phyloP scores from a whole-genome alignment of 1,284 basidiomycete species.

The Puccinia horiana region DNA sequence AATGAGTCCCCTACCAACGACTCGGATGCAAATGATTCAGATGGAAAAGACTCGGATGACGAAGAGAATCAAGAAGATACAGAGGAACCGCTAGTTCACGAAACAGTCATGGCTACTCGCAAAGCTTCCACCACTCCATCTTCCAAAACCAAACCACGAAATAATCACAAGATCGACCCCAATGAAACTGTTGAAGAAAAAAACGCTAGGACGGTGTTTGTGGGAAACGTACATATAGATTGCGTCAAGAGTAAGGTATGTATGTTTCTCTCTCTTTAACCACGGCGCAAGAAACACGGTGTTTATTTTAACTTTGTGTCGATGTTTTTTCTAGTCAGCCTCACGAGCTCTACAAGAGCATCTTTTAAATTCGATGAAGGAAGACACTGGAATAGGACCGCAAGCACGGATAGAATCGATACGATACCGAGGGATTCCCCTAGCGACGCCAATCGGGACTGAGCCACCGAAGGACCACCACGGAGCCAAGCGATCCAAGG shows the following conservation, averaged over 20 bases:
- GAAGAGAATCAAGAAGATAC: background rate
- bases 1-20: too few relatives aligned
- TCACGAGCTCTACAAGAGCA: constrained; percentile 23
- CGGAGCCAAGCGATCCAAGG: constrained; percentile 30
- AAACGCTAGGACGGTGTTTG: constrained; percentile 34
- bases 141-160: background rate
- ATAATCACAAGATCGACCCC: background rate
- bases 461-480: background rate
- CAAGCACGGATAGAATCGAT: constrained; percentile 31
- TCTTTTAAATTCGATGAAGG: constrained; percentile 37
- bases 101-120: background rate
- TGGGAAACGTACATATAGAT: constrained; percentile 44
- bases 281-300: background rate
- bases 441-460: constrained; percentile 36
- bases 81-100: background rate
- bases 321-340: constrained; percentile 4
- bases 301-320: background rate
- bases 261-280: background rate
- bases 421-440: constrained; percentile 37
- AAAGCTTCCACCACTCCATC: background rate
- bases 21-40: too few relatives aligned
- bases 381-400: background rate
- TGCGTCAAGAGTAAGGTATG: constrained; percentile 36
- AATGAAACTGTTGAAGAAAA: constrained; percentile 32
- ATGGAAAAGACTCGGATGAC: background rate